Evolutionary conservation across 2,329 filamentous ascomycete species (phyloP).

Genomic region (Botryosphaeria dothidea): DNA sequence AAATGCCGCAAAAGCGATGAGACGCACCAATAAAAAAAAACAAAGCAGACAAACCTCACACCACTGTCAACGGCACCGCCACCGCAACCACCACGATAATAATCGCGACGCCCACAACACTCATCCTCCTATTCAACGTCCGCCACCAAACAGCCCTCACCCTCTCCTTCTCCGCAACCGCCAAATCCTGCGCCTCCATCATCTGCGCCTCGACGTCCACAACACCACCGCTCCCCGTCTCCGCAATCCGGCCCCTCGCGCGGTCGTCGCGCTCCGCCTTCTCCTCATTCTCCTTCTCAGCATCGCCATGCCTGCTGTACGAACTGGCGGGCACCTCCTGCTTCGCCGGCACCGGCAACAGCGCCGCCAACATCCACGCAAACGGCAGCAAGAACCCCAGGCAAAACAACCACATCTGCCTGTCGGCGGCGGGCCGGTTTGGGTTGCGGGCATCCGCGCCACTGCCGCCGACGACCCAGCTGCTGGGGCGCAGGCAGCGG

Average conservation of each 20-base stretch:
- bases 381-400: slow-evolving; percentile 12
- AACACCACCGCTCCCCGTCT: not conserved
- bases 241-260: not conserved
- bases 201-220: slow-evolving; percentile 5
- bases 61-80: not conserved
- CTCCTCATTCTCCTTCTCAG: not conserved
- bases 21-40: not conserved
- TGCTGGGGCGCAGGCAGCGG: not conserved
- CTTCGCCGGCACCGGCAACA: slow-evolving; percentile 1
- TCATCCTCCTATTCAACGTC: slow-evolving; percentile 12
- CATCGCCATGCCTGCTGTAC: not conserved
- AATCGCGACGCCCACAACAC: not conserved
- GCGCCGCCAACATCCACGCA: slow-evolving; percentile 16
- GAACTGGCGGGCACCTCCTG: not conserved
- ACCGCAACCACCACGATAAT: not conserved
- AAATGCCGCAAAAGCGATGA: not conserved
- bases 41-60: not conserved
- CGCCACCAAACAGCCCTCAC: slow-evolving; percentile 9
- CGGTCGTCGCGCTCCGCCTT: too few relatives aligned
- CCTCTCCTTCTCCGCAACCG: not conserved
- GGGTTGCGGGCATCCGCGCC: not conserved
- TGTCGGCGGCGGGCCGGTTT: not conserved
- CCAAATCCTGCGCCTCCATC: not conserved
- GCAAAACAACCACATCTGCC: slow-evolving; percentile 12
- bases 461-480: not conserved